phyloP scores from a whole-genome alignment of 345 rosid species.

The Citrus glauca region DNA sequence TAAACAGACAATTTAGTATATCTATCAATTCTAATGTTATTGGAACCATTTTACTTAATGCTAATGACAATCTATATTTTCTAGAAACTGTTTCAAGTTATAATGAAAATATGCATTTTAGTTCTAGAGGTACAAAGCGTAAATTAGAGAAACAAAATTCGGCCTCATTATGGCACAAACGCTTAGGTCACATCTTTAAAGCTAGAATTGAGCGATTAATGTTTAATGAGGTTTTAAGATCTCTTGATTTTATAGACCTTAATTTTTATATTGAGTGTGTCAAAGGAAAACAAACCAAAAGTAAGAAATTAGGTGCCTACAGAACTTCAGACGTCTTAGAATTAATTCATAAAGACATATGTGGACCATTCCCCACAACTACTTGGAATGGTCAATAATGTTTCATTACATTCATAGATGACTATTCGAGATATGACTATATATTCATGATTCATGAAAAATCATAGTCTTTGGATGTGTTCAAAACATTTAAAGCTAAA shows the following conservation, averaged over 20 bases:
- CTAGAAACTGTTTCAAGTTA: background rate
- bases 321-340: background rate
- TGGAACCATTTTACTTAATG: background rate
- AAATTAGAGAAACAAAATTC: background rate
- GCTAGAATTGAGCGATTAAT: background rate
- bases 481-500: too few relatives aligned
- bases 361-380: background rate
- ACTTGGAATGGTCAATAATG: too few relatives aligned
- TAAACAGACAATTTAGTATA: too few relatives aligned
- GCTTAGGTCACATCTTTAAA: slow-evolving; percentile 2
- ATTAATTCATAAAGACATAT: background rate
- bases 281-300: background rate
- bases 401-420: too few relatives aligned
- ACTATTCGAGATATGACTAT: too few relatives aligned
- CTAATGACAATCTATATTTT: background rate
- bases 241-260: background rate
- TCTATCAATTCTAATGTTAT: background rate
- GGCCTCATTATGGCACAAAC: background rate
- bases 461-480: too few relatives aligned
- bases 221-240: background rate
- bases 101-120: background rate
- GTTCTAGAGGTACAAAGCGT: background rate
- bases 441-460: background rate
- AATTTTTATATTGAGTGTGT: background rate
- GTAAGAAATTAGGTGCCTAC: background rate